Evolutionary conservation across 179 eudicot genomes (phyloP).

Genomic region (Dionaea muscipula): DNA sequence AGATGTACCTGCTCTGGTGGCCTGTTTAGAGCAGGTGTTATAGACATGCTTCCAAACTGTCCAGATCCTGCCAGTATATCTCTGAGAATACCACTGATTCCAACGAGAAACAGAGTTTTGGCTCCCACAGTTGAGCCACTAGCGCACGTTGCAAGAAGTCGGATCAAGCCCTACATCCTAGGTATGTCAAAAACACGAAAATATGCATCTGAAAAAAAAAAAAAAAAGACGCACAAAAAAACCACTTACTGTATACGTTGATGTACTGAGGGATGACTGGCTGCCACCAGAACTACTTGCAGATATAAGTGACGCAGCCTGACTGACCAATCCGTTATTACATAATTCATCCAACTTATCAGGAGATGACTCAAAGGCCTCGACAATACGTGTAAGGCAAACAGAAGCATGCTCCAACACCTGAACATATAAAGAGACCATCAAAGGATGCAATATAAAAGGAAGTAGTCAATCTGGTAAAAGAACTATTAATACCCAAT

Average conservation of each 20-base stretch:
- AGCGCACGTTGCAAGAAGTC: conserved; percentile 91
- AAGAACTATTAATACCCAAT: neutral
- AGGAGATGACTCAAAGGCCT: conserved; percentile 72
- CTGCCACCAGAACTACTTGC: conserved; percentile 88
- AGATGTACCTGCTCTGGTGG: conserved; percentile 87
- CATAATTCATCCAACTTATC: conserved; percentile 88
- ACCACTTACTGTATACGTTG: conserved; percentile 72
- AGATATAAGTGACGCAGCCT: conserved; percentile 81
- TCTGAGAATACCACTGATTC: conserved; percentile 78
- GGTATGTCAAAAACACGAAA: neutral
- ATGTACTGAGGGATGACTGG: conserved; percentile 83
- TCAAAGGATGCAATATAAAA: neutral
- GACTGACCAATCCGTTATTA: conserved; percentile 80
- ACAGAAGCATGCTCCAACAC: conserved; percentile 93
- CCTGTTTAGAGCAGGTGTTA: conserved; percentile 79
- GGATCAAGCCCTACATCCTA: conserved; percentile 64
- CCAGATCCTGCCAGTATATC: conserved; percentile 87
- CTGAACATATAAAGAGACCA: conserved; percentile 23
- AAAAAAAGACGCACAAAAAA: neutral
- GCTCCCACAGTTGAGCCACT: conserved; percentile 92
- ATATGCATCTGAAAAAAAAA: neutral
- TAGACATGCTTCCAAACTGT: conserved; percentile 66
- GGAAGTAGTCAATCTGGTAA: neutral
- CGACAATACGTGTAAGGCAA: conserved; percentile 91
- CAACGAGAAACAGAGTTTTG: conserved; percentile 73